Evolutionary conservation across 768 basidiomycete genomes (phyloP).

Genomic region (Dentipellis fragilis): DNA sequence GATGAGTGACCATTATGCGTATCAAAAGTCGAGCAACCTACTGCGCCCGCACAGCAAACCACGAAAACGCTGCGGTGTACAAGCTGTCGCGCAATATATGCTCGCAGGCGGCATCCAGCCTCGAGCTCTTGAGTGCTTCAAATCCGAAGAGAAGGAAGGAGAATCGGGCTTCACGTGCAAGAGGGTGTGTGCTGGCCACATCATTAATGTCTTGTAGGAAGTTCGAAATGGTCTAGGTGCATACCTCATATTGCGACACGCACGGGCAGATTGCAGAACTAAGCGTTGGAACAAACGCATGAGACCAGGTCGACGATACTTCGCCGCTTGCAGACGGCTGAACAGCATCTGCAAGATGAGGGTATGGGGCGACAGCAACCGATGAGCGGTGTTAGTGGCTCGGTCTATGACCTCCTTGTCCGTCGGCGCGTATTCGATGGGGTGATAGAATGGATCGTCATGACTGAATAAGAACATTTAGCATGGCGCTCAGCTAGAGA

Average conservation of each 20-base stretch:
- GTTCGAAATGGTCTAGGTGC: not conserved
- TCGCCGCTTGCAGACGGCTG: conserved; percentile 87
- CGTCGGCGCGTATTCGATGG: conserved; percentile 83
- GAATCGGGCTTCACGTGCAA: conserved; percentile 85
- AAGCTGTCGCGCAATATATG: conserved; percentile 61
- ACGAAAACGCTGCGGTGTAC: conserved; percentile 74
- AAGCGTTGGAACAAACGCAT: conserved; percentile 80
- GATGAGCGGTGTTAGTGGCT: conserved; percentile 54
- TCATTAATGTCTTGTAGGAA: not conserved
- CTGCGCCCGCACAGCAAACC: conserved; percentile 95
- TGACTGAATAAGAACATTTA: conserved; percentile 41
- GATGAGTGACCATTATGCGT: not conserved
- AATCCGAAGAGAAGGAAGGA: conserved; percentile 90
- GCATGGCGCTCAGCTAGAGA: not conserved
- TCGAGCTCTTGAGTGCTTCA: conserved; percentile 81
- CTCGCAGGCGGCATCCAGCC: conserved; percentile 78
- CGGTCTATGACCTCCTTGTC: conserved; percentile 78
- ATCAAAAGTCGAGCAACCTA: conserved; percentile 29
- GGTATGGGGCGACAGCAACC: conserved; percentile 73
- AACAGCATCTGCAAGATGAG: conserved; percentile 81
- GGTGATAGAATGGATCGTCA: conserved; percentile 78
- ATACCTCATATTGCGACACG: conserved; percentile 68
- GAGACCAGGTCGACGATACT: conserved; percentile 76
- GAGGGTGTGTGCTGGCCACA: conserved; percentile 67
- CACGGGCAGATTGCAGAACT: conserved; percentile 70